Base-by-base conservation (phyloP, 1,284 basidiomycete genomes). In the Marasmius sp. region DNA sequence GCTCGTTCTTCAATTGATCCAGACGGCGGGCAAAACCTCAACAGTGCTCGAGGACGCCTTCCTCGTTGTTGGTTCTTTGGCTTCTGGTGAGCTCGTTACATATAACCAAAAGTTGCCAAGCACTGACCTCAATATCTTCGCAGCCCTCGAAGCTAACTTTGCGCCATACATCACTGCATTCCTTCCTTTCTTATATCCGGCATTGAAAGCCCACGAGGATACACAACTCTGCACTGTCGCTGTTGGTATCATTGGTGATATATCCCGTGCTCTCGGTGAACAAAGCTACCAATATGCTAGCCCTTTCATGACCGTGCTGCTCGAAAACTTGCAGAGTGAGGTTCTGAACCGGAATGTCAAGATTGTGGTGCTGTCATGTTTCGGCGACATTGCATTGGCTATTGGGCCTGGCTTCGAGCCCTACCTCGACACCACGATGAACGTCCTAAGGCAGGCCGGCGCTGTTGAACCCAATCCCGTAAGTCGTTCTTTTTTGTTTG, bases 11-110 rank as follows among this genome's bases (percentile, higher is more conserved):
- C 89, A 89, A 65, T 85, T 98, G 57, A 94, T 98, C 65, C 88
- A 90, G 71, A 85, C 90, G 37, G 89, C 94, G 22, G 89, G 92
- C 61, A 98, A 97, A 80, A 92, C 95, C 27, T 95, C 95, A 3
- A 97, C 95, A 1, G 87, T 98, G n/a, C 85, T 98, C 41, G 97
- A 99, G 74, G 97, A 99, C 72, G 94, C 95, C 3, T 98, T 99
- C 83, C 84, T 98, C 39, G 92, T 95, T 47, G 89, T 98, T 56
- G 97, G 97, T n/a, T 88, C 95, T 8, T 82, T 97, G 55, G 90
- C 92, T 43, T 84, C 88, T 58, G 86, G 89, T 85, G 70, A 59
- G 79, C 66, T 22, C 43, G 43, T 38, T 53, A 43, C 38, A 34
- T 52, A 18, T 55, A 33, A 37, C n/a, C 39, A 37, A 12, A 34